phyloP scores from a whole-genome alignment of 768 basidiomycete genomes.

The Fistulinella prunicolor region DNA sequence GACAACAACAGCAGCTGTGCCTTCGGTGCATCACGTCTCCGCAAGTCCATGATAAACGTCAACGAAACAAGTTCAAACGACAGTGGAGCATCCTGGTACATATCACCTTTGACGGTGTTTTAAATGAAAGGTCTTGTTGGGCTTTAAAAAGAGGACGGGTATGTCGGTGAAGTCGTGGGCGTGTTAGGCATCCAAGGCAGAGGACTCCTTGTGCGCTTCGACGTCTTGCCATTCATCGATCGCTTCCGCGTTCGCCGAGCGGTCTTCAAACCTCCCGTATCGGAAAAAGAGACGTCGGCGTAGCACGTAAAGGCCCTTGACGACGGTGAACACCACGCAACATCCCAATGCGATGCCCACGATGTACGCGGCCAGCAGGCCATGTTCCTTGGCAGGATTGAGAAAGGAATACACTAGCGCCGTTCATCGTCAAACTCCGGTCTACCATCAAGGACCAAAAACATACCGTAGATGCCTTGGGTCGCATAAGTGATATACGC shows the following conservation, averaged over 20 bases:
- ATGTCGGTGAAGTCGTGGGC: background rate
- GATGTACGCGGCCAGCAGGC: constrained; percentile 57
- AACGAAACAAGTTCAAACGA: background rate
- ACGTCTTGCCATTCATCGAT: constrained; percentile 49
- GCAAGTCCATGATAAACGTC: background rate
- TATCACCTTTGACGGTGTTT: background rate
- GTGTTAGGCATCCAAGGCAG: constrained; percentile 12
- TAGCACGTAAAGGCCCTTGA: constrained; percentile 39
- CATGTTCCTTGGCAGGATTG: constrained; percentile 44
- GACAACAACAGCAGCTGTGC: background rate
- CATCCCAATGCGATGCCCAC: constrained; percentile 55
- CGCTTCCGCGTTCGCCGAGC: constrained; percentile 16
- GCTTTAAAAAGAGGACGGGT: background rate
- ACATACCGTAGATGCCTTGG: constrained; percentile 64
- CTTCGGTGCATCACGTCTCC: background rate
- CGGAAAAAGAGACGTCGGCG: constrained; percentile 35
- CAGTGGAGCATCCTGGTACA: background rate
- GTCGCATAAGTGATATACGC: constrained; percentile 64
- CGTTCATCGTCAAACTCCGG: constrained; percentile 2
- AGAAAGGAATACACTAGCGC: constrained; percentile 64
- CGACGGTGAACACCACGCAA: constrained; percentile 48
- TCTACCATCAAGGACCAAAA: constrained; percentile 1
- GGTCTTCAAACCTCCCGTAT: constrained; percentile 7
- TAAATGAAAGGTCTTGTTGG: background rate
- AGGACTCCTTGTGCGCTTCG: constrained; percentile 16